Evolutionary conservation across 108 stramenopile genomes (phyloP).

Genomic region (Phaeodactylum tricornutum): DNA sequence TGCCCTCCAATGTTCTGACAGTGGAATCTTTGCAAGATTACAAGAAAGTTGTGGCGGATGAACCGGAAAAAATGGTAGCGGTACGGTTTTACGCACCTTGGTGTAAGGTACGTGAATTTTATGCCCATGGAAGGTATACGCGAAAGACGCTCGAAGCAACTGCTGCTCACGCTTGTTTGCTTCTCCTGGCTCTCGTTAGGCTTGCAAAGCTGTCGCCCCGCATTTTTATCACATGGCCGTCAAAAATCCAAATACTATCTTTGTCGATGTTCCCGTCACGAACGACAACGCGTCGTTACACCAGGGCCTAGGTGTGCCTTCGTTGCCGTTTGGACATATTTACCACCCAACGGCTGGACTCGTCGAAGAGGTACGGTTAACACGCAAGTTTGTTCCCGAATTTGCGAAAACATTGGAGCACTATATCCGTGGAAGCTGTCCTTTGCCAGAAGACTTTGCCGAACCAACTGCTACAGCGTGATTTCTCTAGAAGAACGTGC

Average conservation of each 20-base stretch:
- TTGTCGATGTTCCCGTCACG: constrained; percentile 60
- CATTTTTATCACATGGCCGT: constrained; percentile 36
- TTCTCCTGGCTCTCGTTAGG: constrained; percentile 19
- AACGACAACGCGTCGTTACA: constrained; percentile 48
- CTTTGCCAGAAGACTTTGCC: too few species aligned
- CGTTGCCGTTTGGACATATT: constrained; percentile 55
- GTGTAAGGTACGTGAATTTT: constrained; percentile 44
- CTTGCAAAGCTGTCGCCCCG: constrained; percentile 60
- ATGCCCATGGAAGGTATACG: too few species aligned
- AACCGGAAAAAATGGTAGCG: constrained; percentile 33
- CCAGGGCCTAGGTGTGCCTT: constrained; percentile 50
- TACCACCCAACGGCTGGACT: constrained; percentile 52
- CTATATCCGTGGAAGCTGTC: not conserved
- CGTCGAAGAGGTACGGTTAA: constrained; percentile 51
- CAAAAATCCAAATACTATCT: constrained; percentile 27
- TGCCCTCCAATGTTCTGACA: constrained; percentile 31
- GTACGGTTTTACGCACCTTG: constrained; percentile 57
- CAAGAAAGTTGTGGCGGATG: constrained; percentile 33
- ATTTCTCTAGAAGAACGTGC: too few species aligned
- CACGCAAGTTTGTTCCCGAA: constrained; percentile 23
- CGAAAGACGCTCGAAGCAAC: not conserved
- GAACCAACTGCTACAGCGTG: too few species aligned
- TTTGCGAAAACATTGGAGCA: constrained; percentile 10
- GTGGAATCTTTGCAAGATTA: constrained; percentile 42
- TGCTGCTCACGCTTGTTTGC: not conserved